A percentile compares a stretch with the other conserved stretches of the same genome.
Evolutionary conservation across 2,329 filamentous ascomycete genomes (phyloP).

Genomic region (Paramyrothecium sp.): DNA sequence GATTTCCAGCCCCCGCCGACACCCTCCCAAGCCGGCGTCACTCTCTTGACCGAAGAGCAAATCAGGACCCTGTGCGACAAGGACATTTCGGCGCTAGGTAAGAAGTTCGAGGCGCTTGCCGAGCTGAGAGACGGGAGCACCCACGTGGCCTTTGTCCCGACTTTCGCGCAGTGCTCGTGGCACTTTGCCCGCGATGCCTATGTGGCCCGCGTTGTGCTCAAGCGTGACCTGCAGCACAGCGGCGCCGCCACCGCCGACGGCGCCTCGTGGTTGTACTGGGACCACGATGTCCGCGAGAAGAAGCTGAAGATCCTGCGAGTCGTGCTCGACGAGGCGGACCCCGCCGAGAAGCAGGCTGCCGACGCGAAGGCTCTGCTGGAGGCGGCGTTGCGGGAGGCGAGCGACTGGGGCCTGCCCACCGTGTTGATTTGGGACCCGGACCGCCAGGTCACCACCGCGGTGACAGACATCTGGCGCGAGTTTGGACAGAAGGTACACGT

Average conservation of each 20-base stretch:
- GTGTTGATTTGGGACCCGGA: neutral
- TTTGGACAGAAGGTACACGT: neutral
- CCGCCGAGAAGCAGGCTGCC: neutral
- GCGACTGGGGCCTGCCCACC: neutral
- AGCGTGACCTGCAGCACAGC: neutral
- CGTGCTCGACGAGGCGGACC: neutral
- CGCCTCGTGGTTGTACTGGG: neutral
- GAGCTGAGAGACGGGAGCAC: neutral
- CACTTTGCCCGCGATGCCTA: neutral
- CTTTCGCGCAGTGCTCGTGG: neutral
- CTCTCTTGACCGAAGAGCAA: neutral
- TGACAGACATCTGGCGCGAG: neutral
- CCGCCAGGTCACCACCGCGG: neutral
- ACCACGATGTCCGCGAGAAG: neutral
- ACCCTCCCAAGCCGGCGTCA: neutral
- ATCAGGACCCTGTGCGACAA: neutral
- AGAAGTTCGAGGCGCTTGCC: neutral
- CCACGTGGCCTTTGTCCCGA: neutral
- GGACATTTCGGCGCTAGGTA: neutral
- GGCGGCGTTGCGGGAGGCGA: neutral
- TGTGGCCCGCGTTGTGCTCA: neutral
- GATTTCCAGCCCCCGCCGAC: neutral
- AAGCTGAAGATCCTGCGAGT: slow-evolving; percentile 1
- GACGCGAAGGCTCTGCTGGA: neutral
- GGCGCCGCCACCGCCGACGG: slow-evolving; percentile 1